Evolutionary conservation across 164 flowering plant genomes (phyloP).

Genomic region (Stephania yunnanensis): DNA sequence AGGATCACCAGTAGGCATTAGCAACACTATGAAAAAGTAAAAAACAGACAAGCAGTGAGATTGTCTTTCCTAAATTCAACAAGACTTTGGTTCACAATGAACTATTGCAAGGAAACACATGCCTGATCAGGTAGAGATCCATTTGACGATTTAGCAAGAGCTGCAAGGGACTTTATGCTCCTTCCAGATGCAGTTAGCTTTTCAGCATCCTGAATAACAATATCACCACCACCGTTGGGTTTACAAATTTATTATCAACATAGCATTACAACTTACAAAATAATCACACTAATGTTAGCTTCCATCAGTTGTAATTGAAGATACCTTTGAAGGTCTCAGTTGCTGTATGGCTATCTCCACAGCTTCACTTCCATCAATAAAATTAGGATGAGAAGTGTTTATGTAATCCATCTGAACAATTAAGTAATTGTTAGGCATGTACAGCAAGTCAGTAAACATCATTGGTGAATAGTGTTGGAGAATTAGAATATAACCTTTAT

Average conservation of each 20-base stretch:
- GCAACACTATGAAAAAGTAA: neutral
- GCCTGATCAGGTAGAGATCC: constrained; percentile 21
- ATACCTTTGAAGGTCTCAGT: constrained; percentile 25
- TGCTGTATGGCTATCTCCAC: constrained; percentile 39
- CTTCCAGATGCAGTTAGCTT: constrained; percentile 12
- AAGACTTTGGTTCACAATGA: too few relatives aligned
- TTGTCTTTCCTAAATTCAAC: neutral
- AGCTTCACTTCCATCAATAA: constrained; percentile 54
- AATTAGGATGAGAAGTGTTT: constrained; percentile 50
- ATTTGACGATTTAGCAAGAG: constrained; percentile 20
- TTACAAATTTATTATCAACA: neutral
- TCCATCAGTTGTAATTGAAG: neutral
- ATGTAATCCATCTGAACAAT: constrained; percentile 46
- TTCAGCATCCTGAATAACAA: constrained; percentile 21
- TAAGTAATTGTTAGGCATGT: too few relatives aligned
- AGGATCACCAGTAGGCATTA: neutral
- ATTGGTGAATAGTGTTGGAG: too few relatives aligned
- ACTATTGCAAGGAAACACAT: neutral
- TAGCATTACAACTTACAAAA: neutral
- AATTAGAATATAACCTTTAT: too few relatives aligned
- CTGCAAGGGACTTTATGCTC: constrained; percentile 18
- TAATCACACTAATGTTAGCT: neutral
- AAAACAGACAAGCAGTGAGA: neutral
- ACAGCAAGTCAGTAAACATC: too few relatives aligned
- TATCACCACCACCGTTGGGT: neutral